Evolutionary conservation across 1,284 basidiomycete species (phyloP).

Genomic region (Nidula niveotomentosa): DNA sequence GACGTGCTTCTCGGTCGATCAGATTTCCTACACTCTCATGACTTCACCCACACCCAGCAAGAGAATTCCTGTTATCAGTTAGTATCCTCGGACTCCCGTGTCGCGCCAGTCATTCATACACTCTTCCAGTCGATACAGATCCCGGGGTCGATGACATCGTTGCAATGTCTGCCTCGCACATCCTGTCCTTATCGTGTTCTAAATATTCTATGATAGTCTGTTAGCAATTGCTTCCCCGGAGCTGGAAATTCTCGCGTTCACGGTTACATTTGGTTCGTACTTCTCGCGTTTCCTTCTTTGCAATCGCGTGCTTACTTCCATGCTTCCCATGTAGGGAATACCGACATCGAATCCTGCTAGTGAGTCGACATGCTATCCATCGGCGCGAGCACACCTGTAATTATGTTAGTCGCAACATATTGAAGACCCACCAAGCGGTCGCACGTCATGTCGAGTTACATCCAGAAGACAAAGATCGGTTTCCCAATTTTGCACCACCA

Average conservation of each 20-base stretch:
- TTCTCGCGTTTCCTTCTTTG: neutral
- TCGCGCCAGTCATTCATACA: neutral
- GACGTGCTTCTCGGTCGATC: too few relatives aligned
- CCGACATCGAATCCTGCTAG: conserved; percentile 59
- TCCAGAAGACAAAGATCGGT: conserved; percentile 57
- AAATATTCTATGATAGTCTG: conserved; percentile 35
- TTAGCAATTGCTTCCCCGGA: conserved; percentile 76
- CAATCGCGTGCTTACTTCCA: neutral
- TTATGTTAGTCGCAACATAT: conserved; percentile 63
- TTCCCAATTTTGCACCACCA: conserved; percentile 52
- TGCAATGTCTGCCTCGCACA: conserved; percentile 55
- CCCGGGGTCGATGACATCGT: conserved; percentile 93
- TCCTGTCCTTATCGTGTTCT: neutral
- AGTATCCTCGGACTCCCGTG: conserved; percentile 17
- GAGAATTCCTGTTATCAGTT: conserved; percentile 58
- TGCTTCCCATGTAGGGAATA: conserved; percentile 11
- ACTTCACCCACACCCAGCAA: neutral
- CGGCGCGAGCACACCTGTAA: conserved; percentile 1
- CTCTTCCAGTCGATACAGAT: conserved; percentile 68
- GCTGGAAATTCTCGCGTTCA: conserved; percentile 75
- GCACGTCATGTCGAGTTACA: conserved; percentile 60
- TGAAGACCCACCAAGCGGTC: conserved; percentile 78
- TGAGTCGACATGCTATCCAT: conserved; percentile 19
- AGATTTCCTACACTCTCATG: too few relatives aligned
- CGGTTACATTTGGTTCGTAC: conserved; percentile 73